A percentile compares a stretch with the other conserved stretches of the same genome.
phyloP scores from a whole-genome alignment of 148 eudicot genomes.

The Arbutus unedo region DNA sequence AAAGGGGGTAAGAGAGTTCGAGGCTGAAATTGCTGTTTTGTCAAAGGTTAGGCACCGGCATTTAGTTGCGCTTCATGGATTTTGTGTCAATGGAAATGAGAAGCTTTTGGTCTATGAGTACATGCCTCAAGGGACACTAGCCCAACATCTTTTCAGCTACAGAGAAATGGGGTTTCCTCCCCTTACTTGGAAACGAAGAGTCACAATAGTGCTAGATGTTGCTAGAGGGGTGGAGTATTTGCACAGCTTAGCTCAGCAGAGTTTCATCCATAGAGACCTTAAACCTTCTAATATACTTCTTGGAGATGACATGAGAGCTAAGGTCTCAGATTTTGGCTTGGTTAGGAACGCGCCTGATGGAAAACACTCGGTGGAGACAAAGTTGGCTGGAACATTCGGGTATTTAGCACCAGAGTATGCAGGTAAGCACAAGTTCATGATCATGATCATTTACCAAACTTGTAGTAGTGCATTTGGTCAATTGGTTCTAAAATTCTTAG shows the following conservation, averaged over 20 bases:
- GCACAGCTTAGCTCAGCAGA: conserved; percentile 39
- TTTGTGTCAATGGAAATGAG: conserved; percentile 58
- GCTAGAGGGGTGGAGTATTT: conserved; percentile 41
- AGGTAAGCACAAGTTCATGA: conserved; percentile 18
- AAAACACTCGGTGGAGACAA: conserved; percentile 36
- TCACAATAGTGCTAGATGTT: conserved; percentile 35
- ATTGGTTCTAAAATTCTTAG: too few relatives aligned
- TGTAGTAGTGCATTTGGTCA: too few relatives aligned
- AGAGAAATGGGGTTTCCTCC: conserved; percentile 29
- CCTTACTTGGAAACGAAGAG: conserved; percentile 36
- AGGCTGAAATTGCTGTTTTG: conserved; percentile 73
- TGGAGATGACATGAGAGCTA: conserved; percentile 38
- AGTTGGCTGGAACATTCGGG: conserved; percentile 42
- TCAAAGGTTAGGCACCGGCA: conserved; percentile 77
- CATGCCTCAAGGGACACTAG: conserved; percentile 75
- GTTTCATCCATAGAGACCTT: conserved; percentile 43
- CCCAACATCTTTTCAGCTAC: conserved; percentile 50
- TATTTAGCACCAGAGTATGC: conserved; percentile 44
- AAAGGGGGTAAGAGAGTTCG: conserved; percentile 63
- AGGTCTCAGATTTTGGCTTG: conserved; percentile 43
- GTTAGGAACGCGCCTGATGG: conserved; percentile 38
- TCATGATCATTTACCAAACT: too few relatives aligned
- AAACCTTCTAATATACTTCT: conserved; percentile 39
- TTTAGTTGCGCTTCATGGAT: conserved; percentile 68
- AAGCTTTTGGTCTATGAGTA: conserved; percentile 77